Conservation (phyloP, 2,329 filamentous ascomycete genomes). For the Eurotiales sp. region DNA sequence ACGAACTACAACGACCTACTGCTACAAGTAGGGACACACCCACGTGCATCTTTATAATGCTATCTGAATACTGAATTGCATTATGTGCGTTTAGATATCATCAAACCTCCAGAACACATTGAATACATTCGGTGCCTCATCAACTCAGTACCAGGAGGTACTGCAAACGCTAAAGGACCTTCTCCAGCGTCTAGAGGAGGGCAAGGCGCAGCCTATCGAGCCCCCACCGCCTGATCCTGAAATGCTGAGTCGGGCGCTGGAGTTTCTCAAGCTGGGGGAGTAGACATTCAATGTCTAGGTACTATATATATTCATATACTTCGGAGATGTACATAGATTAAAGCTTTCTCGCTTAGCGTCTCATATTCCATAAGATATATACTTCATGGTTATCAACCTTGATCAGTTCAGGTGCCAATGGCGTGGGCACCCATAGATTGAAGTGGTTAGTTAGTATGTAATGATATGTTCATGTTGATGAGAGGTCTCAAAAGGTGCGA, state of each 20-base stretch:
- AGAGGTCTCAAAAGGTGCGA: not conserved
- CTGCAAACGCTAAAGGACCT: constrained; percentile 33
- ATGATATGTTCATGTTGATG: not conserved
- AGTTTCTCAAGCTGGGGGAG: constrained; percentile 27
- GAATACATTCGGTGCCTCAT: constrained; percentile 36
- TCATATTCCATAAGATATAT: not conserved
- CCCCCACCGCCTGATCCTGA: constrained; percentile 23
- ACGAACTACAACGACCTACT: constrained; percentile 3
- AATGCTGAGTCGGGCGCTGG: constrained; percentile 31
- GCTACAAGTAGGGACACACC: constrained; percentile 1
- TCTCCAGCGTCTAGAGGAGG: constrained; percentile 26
- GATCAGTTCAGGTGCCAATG: not conserved
- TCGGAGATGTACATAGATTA: too few relatives aligned
- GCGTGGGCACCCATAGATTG: too few relatives aligned
- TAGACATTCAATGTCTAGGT: not conserved
- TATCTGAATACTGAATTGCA: not conserved
- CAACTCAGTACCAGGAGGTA: constrained; percentile 35
- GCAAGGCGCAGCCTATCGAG: not conserved
- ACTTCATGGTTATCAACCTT: not conserved
- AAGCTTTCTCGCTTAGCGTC: too few relatives aligned
- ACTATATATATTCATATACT: too few relatives aligned
- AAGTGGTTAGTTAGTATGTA: not conserved
- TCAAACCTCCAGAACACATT: constrained; percentile 40
- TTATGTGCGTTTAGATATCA: constrained; percentile 30
- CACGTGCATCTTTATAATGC: not conserved